Evolutionary conservation across 768 basidiomycete genomes (phyloP), one percentile per base, ranked within the genome.

Genomic region (Boletus coccyginus): DNA sequence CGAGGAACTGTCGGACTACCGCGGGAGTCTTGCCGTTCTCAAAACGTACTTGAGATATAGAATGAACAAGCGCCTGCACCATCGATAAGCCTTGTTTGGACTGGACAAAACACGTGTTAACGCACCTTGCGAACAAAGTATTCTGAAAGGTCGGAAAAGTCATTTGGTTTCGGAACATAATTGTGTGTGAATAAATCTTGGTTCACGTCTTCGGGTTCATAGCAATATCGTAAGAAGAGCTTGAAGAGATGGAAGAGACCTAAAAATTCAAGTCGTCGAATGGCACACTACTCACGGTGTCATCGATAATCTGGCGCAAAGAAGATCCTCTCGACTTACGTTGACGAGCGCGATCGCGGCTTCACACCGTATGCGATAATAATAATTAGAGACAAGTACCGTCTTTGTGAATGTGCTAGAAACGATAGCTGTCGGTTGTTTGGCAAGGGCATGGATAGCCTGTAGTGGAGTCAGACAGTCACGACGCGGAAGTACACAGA

Each of bases 221-320:
- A 96, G 61, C 89, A 97, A 65, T 94, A 87, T 24, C 88, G 84
- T 44, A 94, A 77, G 72, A 95, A 97, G 27, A 98, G 80, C 71
- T 98, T 99, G 79, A 97, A 92, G 33, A 99, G 81, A 69, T 96
- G 92, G 73, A 98, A 98, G 27, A 96, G 78, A 11, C 96, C 96
- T 56, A 98, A 75, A 67, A 92, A 94, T 59, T 97, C 89, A 33
- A 94, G 77, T 52, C 82, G 80, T 49, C 84, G 84, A 50, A 87
- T 82, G n/a, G 89, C 91, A 72, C 92, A 94, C 94, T 96, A 71
- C 6, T 48, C 38, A 45, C 43, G 4, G 46, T 47, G 51, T 62
- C 46, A 62, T 51, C 27, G 49, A 54, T 42, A 52, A 54, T 55
- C 61, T 44, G 45, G 56, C 47, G n/a, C 29, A 24, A 24, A 47